Evolutionary conservation across 1,284 basidiomycete genomes (phyloP), one percentile per base, ranked within the genome.

Genomic region (Heterobasidion annosum): DNA sequence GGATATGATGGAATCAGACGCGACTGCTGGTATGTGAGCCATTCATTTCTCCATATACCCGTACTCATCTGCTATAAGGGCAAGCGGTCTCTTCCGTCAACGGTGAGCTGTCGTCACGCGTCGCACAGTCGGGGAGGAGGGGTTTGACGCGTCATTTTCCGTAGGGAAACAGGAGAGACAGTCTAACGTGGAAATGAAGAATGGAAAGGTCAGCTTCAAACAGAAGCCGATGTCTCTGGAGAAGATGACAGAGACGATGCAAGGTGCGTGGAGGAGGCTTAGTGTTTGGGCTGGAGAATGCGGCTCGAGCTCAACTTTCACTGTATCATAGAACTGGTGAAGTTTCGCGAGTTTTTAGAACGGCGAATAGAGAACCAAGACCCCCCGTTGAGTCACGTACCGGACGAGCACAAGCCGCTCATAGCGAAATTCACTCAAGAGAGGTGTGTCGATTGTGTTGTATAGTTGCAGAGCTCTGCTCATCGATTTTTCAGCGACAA

Each of bases 341-440:
- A 77, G 61, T 90, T 90, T 65, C 77, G 87, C 34, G 76, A 81
- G 58, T 81, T 85, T 78, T 68, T 88, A 0, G 76, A 84, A 61
- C 67, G 74, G 54, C 73, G 75, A 51, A 68, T 79, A 15, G 69
- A 72, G 48, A 67, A 65, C 16, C 68, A 75, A 53, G 71, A 75
- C 33, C 63, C 71, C 12, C 76, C 81, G 43, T 65, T 93, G 10
- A 65, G 63, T 6, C 61, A 64, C 7, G 76, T 93, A 47, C 84
- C 91, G 0, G 75, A 82, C 4, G 81, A 85, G 55, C 77, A 91
- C 63, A 75, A 74, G 58, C 81, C 88, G 1, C 71, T 93, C 18
- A 80, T 94, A 61, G 89, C 83, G 1, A 92, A 92, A 66, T 70
- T 93, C 43, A 81, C 81, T 0, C 85, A 91, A 57, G 89, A 92